phyloP scores from a whole-genome alignment of 768 basidiomycete species.

The Harrya chromipes region DNA sequence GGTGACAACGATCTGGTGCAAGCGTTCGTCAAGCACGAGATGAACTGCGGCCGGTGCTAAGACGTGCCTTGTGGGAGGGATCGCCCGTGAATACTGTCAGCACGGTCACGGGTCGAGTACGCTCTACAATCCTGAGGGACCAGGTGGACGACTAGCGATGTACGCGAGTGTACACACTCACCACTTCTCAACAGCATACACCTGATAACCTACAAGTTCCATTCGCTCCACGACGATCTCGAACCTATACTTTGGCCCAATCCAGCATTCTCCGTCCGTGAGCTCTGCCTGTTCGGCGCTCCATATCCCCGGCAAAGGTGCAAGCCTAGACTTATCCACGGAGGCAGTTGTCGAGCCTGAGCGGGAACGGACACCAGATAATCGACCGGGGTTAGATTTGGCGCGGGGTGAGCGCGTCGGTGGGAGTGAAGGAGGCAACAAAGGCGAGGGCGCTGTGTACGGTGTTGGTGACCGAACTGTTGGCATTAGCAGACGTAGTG shows the following conservation, averaged over 20 bases:
- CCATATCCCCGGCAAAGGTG: conserved; percentile 4
- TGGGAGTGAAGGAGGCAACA: conserved; percentile 11
- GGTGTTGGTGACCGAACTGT: conserved; percentile 29
- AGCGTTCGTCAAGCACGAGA: conserved; percentile 10
- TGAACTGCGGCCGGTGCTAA: not conserved
- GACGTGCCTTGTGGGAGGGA: conserved; percentile 56
- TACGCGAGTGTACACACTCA: conserved; percentile 25
- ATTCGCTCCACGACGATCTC: conserved; percentile 47
- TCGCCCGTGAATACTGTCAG: conserved; percentile 79
- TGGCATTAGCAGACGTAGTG: conserved; percentile 31
- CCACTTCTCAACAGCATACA: conserved; percentile 90
- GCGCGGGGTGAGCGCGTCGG: conserved; percentile 24
- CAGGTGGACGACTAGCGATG: not conserved
- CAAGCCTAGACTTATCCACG: conserved; percentile 12
- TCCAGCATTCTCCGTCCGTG: conserved; percentile 38
- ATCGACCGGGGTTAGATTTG: conserved; percentile 23
- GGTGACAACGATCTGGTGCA: conserved; percentile 54
- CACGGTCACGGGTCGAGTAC: conserved; percentile 54
- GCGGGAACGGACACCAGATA: conserved; percentile 31
- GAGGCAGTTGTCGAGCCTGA: conserved; percentile 30
- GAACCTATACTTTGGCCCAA: conserved; percentile 45
- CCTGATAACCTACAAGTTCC: conserved; percentile 59
- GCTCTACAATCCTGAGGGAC: conserved; percentile 58
- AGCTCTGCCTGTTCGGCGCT: conserved; percentile 10
- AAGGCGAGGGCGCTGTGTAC: conserved; percentile 2